Base-by-base conservation (phyloP, 805 yeast genomes). In the Saccharomycopsis fibuligera region DNA sequence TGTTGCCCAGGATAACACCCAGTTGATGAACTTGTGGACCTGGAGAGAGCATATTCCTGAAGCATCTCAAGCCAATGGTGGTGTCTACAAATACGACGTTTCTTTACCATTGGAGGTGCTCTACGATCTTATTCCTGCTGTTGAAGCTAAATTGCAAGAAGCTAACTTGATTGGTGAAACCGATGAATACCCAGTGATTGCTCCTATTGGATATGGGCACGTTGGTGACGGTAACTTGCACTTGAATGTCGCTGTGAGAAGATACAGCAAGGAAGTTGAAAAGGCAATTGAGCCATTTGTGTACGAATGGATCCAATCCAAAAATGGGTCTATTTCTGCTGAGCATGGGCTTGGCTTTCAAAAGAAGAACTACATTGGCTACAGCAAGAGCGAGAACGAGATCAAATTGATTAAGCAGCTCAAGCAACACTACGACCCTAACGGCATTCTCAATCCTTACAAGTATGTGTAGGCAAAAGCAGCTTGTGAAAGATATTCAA, bases 261-360 rank as follows among this genome's bases (percentile, higher is more conserved):
- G 79, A 59, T 93, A 93, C 67, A 74, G 74, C 54, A 83, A 86
- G 63, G 77, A 74, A 24, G 86, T 93, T 48, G 98, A 93, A 67
- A 68, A 75, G 48, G 78, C 75, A 1, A 73, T 93, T 54, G 99
- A 93, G 66, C 99, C 99, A 41, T 93, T 85, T 67, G 93, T 93
- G 27, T 93, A 89, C 63, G 96, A 93, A 69, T 90, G 90, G 84
- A 85, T 93, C 47, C 62, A 68, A 4, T 59, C 64, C 60, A 76
- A 66, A 59, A 69, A 81, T 30, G 99, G 99, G 21, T 90, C 98
- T 1, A 83, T 93, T 47, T 84, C 95, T 51, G 99, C 99, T 24
- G 99, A 93, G 66, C 99, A 93, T 64, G 99, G 99, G 14, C 73
- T 93, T 50, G 99, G 99, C 0, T 87, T 93, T 77, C 97, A 91